phyloP scores from a whole-genome alignment of 1,139 yeast genomes.

The Pneumocystis murina region DNA sequence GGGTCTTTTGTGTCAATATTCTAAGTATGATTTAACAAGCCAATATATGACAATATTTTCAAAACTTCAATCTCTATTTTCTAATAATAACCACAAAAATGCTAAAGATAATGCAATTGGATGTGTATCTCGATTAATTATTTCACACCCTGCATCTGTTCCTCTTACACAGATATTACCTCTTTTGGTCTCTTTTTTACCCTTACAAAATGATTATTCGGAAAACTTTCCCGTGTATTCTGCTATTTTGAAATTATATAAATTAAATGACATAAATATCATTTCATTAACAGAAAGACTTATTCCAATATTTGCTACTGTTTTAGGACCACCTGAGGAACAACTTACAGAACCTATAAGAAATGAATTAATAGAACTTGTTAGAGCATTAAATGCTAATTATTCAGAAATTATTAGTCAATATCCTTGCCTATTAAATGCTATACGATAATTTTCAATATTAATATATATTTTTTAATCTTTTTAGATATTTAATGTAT shows the following conservation, averaged over 20 bases:
- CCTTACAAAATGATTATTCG: conserved; percentile 76
- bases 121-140: conserved; percentile 83
- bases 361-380: background rate
- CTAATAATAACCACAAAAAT: conserved; percentile 48
- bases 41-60: conserved; percentile 38
- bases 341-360: conserved; percentile 2
- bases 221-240: conserved; percentile 86
- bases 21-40: conserved; percentile 21
- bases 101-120: conserved; percentile 31
- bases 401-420: background rate
- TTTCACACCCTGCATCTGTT: conserved; percentile 54
- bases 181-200: conserved; percentile 62
- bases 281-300: conserved; percentile 46
- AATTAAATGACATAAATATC: conserved; percentile 43
- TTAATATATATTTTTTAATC: background rate
- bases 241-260: conserved; percentile 58
- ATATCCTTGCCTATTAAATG: conserved; percentile 31
- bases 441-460: conserved; percentile 24
- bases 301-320: conserved; percentile 51
- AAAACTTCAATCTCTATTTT: conserved; percentile 63
- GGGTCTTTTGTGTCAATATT: conserved; percentile 59
- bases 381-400: background rate
- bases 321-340: conserved; percentile 32
- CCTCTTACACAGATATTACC: conserved; percentile 73
- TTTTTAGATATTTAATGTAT: background rate